phyloP scores from a whole-genome alignment of 1,284 basidiomycete species.

The Pterulicium gracile region DNA sequence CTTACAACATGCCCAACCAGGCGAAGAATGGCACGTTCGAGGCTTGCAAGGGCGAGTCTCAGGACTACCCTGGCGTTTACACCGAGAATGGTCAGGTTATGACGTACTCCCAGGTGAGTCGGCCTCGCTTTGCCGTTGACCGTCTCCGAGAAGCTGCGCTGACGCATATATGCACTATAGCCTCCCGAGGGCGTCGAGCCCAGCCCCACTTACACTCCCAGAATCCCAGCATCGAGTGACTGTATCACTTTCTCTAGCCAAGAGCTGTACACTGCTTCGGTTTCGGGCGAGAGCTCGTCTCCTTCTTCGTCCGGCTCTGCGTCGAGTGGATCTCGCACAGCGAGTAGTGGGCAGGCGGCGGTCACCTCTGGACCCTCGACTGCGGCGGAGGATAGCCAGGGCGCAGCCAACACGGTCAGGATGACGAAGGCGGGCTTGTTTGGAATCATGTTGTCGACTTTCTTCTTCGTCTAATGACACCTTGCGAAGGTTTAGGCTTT shows the following conservation, averaged over 20 bases:
- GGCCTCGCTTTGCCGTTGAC: background rate
- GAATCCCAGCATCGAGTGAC: background rate
- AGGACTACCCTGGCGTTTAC: constrained; percentile 37
- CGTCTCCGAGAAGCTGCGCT: background rate
- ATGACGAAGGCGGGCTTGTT: background rate
- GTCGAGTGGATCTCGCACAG: background rate
- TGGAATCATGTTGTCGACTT: background rate
- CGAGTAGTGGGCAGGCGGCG: background rate
- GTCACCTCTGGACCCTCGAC: background rate
- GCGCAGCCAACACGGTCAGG: background rate
- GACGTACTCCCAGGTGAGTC: background rate
- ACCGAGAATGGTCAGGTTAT: constrained; percentile 20
- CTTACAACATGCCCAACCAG: constrained; percentile 37
- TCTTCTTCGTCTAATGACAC: constrained; percentile 2
- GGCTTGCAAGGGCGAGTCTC: constrained; percentile 34
- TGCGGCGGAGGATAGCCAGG: background rate
- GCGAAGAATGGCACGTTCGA: constrained; percentile 29
- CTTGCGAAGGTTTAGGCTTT: too few relatives aligned
- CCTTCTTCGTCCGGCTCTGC: background rate
- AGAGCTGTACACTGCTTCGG: background rate
- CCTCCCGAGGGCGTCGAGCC: constrained; percentile 3
- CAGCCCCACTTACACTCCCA: constrained; percentile 2
- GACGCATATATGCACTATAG: background rate
- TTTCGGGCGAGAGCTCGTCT: background rate
- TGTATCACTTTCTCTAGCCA: background rate